phyloP scores from a whole-genome alignment of 768 basidiomycete species.

The Suillus weaverae region DNA sequence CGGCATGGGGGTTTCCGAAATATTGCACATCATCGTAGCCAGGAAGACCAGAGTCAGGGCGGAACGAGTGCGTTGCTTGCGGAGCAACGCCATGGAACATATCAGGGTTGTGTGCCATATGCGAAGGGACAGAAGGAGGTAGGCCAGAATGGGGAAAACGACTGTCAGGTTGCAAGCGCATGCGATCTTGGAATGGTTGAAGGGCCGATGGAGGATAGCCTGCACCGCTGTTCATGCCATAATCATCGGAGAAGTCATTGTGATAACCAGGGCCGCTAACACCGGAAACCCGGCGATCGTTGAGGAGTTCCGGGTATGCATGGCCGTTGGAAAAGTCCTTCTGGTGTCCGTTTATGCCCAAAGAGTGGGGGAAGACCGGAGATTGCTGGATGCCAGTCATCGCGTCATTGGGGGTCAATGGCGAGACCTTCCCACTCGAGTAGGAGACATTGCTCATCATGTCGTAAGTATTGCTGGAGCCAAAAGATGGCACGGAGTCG shows the following conservation, averaged over 20 bases:
- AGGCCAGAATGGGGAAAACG: constrained; percentile 49
- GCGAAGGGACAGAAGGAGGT: constrained; percentile 46
- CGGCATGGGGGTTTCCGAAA: constrained; percentile 51
- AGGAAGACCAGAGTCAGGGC: constrained; percentile 48
- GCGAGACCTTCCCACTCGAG: constrained; percentile 71
- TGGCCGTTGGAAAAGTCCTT: constrained; percentile 60
- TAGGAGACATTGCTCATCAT: constrained; percentile 64
- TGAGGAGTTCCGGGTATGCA: constrained; percentile 55
- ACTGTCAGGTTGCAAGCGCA: constrained; percentile 56
- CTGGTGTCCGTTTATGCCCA: constrained; percentile 35
- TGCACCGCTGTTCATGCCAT: constrained; percentile 47
- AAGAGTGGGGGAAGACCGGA: constrained; percentile 47
- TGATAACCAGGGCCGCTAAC: constrained; percentile 48
- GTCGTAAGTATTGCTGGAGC: constrained; percentile 59
- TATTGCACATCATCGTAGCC: constrained; percentile 65
- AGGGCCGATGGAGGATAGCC: constrained; percentile 51
- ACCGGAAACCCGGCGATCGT: constrained; percentile 58
- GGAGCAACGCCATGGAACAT: constrained; percentile 70
- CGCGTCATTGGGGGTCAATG: constrained; percentile 68
- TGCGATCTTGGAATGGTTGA: constrained; percentile 60
- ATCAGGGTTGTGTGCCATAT: constrained; percentile 53
- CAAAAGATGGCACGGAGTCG: constrained; percentile 61
- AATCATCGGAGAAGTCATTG: constrained; percentile 66
- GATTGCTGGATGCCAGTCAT: constrained; percentile 57
- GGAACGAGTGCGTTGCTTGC: constrained; percentile 65